Base-by-base conservation (phyloP, 345 rosid species). In the Gossypium australe region DNA sequence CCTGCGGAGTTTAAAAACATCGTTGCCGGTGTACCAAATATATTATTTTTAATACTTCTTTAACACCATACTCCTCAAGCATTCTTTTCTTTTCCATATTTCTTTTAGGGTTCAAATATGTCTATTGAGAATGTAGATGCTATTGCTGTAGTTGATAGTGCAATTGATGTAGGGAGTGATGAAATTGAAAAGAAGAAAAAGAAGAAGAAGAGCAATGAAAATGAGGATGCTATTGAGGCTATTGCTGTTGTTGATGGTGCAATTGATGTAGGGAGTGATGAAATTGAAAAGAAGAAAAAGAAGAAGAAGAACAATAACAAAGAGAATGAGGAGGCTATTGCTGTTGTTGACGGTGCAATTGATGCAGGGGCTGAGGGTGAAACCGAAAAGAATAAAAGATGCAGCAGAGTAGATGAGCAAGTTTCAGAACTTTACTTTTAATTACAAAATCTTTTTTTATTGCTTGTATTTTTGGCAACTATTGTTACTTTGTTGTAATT, bases 301-400 rank as follows among this genome's bases (percentile, higher is more conserved):
- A 29, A 29, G 34, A 29, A 10, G 1, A 48, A 4, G 5, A 48
- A 48, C 0, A 48, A 2, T 0, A 51, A 51, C 22, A 18, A n/a
- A 7, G 10, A 55, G 58, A 55, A 3, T n/a, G 58, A 8, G 58
- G 24, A 55, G 11, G 58, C 22, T 9, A 71, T 51, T 22, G 72
- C 45, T 25, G 61, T 58, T 71, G 84, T 77, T 29, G 80, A 85
- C 60, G 86, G 81, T 0, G 84, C 77, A 73, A 79, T 73, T 74
- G 87, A 82, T 27, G 77, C 75, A 10, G 78, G 77, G 74, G 86
- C 80, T 7, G 90, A 34, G 7, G 41, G 81, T 61, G 82, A 85
- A 72, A 92, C 89, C 70, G 89, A 89, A 80, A 90, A 20, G 25
- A 34, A 85, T 83, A 47, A 86, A 88, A 71, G 87, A 75, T 34